Percentiles rank a stretch among this genome's conserved stretches.
These are phyloP conservation scores for Persicaria tinctoria DNA, from an alignment of 148 eudicot genomes.

Conservation along the genomic window DNA sequence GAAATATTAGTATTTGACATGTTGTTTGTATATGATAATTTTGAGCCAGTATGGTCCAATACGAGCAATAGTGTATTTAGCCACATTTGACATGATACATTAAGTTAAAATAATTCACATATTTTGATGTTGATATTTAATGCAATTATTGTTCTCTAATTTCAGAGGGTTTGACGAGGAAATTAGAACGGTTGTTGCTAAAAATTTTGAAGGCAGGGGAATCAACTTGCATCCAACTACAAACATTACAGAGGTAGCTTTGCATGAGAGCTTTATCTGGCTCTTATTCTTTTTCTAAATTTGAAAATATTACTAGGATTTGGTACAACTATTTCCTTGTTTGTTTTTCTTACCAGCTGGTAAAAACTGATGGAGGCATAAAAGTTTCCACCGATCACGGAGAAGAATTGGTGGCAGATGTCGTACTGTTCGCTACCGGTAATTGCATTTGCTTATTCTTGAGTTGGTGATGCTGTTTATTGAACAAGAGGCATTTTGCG, in stretches of 20 bases:
- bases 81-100: background rate
- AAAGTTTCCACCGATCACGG: constrained; percentile 86
- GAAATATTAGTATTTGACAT: background rate
- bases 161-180: constrained; percentile 97
- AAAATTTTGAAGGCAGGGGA: constrained; percentile 91
- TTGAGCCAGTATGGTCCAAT: background rate
- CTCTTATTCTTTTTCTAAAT: background rate
- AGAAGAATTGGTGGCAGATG: constrained; percentile 86
- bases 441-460: constrained; percentile 11
- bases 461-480: background rate
- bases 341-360: constrained; percentile 40
- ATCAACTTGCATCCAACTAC: constrained; percentile 71
- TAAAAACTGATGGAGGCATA: constrained; percentile 70
- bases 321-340: background rate
- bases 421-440: constrained; percentile 97
- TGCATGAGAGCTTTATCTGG: background rate
- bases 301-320: background rate
- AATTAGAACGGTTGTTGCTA: constrained; percentile 89
- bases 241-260: constrained; percentile 58
- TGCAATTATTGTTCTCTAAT: background rate
- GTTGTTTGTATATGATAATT: background rate
- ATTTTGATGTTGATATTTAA: background rate
- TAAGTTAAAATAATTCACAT: background rate
- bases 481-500: background rate
- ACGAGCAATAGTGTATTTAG: too few species aligned